phyloP scores from a whole-genome alignment of 345 rosid genomes.

The Anacardium occidentale region DNA sequence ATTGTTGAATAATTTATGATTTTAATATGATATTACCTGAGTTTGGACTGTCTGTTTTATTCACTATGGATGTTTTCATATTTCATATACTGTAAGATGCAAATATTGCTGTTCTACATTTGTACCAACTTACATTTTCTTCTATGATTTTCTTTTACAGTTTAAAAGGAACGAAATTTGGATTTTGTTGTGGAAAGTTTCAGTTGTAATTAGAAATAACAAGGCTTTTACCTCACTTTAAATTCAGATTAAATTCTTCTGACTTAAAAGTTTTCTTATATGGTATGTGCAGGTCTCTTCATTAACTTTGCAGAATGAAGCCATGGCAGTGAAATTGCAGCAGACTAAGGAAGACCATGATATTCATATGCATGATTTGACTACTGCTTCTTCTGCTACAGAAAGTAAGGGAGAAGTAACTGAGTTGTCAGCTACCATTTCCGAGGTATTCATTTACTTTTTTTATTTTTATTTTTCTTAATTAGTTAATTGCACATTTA shows the following conservation, averaged over 20 bases:
- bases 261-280: not conserved
- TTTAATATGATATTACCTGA: not conserved
- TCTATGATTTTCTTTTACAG: not conserved
- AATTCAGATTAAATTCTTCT: conserved; percentile 3
- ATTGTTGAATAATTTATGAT: not conserved
- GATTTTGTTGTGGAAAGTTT: too few species aligned
- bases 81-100: not conserved
- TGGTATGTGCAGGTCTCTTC: conserved; percentile 52
- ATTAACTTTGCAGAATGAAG: conserved; percentile 56
- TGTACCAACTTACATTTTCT: not conserved
- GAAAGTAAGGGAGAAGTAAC: conserved; percentile 31
- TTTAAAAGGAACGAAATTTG: not conserved
- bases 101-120: not conserved
- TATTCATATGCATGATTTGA: conserved; percentile 20
- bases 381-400: conserved; percentile 21
- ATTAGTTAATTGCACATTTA: conserved; percentile 6
- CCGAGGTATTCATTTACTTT: conserved; percentile 35
- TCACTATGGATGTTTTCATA: not conserved
- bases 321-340: conserved; percentile 55
- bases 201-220: not conserved
- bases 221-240: not conserved
- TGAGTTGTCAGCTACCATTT: conserved; percentile 20
- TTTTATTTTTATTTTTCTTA: not conserved
- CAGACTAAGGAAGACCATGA: conserved; percentile 35
- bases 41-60: conserved; percentile 1